Base-by-base conservation (phyloP, 2,329 filamentous ascomycete genomes). In the Diplocarpon rosae region DNA sequence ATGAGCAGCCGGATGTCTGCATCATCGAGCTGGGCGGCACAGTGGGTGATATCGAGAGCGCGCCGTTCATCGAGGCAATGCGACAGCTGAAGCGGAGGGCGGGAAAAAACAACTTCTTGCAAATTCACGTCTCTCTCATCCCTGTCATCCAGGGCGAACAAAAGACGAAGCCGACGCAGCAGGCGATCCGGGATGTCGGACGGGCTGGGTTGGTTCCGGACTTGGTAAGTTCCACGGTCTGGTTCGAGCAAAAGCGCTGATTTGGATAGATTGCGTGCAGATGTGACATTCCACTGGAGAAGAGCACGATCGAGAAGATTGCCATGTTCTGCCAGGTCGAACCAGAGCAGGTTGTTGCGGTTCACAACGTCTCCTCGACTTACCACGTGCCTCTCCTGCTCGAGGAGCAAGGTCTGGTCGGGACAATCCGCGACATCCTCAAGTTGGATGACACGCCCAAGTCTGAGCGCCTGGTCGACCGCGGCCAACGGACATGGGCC, bases 121-220 rank as follows among this genome's bases (percentile, higher is more conserved):
- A 87, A 62, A 93, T 95, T 54, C 82, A 88, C 65, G 90, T 95
- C 50, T 88, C 84, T 4, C 85, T 89, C 56, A 82, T 96, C 29
- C 92, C 89, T 1, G 75, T 90, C 29, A 60, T 62, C 41, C 51
- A 58, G 37, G 59, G 76, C 29, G 82, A 96, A 70, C 80, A 94
- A 65, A 96, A 96, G 76, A 96, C 89, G 9, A 96, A 96, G 69
- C 92, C 92, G 0, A 98, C 92, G 0, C 92, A 98, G 64, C 79
- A 86, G 58, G 86, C 90, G 20, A 87, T 96, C 58, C 82, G 82
- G 60, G 78, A 84, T 57, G 80, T 89, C 50, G 82, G 90, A 51
- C 89, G 84, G 60, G 83, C 85, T 51, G 54, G 54, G 13, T 27
- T 58, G 27, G 46, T 54, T n/a, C 55, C 52, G 35, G 54, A 58